Evolutionary conservation across 1,139 yeast genomes (phyloP), one percentile per base, ranked within the genome.

Genomic region (Geotrichum candidum): DNA sequence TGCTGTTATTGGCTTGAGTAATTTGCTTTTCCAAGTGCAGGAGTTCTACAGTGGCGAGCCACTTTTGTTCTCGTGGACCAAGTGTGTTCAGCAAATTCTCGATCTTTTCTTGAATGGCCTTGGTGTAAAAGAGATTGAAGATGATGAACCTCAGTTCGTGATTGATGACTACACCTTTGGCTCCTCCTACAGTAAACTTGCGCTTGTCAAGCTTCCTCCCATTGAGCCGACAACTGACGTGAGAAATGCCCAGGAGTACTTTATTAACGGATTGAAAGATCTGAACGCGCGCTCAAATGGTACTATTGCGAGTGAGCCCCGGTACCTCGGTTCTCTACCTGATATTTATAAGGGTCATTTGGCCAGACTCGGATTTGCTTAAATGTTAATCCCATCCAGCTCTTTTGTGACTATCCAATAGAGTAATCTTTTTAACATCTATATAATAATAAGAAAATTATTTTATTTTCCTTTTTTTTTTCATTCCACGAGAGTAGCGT

Each of bases 101-200:
- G 78, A 79, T 61, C 76, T 88, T 38, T 41, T 41, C 23, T 13
- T 41, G 9, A 41, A 41, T 15, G 48, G 48, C 2, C 65, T 73
- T 64, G 31, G 74, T 71, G 18, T 79, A 74, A 53, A 25, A n/a
- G 33, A 25, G n/a, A 65, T 70, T 22, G 73, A 77, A 33, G 80
- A 75, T 58, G 67, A 64, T 48, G 65, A 66, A 5, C 70, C 73
- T 18, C 67, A 79, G 53, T 90, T 85, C 61, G 72, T 84, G 51
- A 74, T 82, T 54, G 90, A 86, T 54, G 85, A 86, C 53, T 73
- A 83, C 33, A 80, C 95, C 0, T 94, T 91, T 75, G 98, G 98
- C 1, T 87, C 97, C 0, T 84, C 86, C 58, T 94, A 84, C 74
- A 88, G 96, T 56, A 86, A 83, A 70, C 78, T 94, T 64, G 83